Percentiles rank a stretch among this genome's conserved stretches.
Conservation (phyloP, 2,329 filamentous ascomycete genomes). For the Fusarium goolgardi region DNA sequence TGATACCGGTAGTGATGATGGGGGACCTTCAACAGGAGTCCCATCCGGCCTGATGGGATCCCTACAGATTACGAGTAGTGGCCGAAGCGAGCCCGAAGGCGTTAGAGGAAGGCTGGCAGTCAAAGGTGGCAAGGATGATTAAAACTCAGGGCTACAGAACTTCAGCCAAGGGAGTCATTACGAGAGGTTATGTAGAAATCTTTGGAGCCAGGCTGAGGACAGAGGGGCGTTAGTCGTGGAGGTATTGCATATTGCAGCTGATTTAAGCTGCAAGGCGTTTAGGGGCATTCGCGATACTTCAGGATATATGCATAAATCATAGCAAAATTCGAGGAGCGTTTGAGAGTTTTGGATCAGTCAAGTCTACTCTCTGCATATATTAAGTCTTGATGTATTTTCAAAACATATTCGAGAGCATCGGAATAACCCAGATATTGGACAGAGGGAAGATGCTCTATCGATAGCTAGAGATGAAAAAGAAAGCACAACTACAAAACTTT, state of each 20-base stretch:
- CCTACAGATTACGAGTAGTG: constrained; percentile 49
- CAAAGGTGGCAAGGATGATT: constrained; percentile 51
- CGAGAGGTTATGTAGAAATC: constrained; percentile 10
- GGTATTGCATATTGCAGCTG: constrained; percentile 36
- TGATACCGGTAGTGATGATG: constrained; percentile 70
- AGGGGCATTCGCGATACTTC: constrained; percentile 40
- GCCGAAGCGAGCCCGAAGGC: constrained; percentile 54
- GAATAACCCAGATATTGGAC: not conserved
- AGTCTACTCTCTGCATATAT: not conserved
- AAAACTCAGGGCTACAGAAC: not conserved
- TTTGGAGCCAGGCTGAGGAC: constrained; percentile 9
- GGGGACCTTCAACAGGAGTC: constrained; percentile 47
- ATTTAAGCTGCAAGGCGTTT: constrained; percentile 43
- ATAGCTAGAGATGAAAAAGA: not conserved
- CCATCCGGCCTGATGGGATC: constrained; percentile 50
- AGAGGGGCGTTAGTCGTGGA: constrained; percentile 34
- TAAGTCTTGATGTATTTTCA: not conserved
- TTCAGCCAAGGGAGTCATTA: not conserved
- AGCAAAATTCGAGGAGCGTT: constrained; percentile 22
- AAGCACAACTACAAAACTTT: not conserved
- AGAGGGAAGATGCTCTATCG: not conserved
- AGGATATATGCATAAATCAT: constrained; percentile 36
- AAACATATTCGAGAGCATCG: not conserved
- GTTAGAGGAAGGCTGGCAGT: constrained; percentile 54
- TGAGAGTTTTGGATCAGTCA: not conserved